Evolutionary conservation across 148 eudicot species (phyloP), one percentile per base, ranked within the genome.

Genomic region (Arctostaphylos glauca): DNA sequence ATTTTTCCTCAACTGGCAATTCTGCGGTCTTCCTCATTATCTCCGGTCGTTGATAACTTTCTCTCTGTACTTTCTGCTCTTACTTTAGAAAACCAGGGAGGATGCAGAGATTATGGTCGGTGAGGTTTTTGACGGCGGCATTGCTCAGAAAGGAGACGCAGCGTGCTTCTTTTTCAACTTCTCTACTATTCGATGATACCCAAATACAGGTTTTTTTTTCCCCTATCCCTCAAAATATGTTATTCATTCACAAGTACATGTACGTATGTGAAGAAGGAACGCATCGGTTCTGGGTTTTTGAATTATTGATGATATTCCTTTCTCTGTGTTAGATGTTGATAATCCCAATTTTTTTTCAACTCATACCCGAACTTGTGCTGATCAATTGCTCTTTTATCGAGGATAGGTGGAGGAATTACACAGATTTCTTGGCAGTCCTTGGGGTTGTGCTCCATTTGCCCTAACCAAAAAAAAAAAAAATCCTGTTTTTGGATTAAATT

Each of bases 181-280:
- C 95, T 25, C 90, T 93, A 4, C 95, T 96, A 21, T 90, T 94
- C 55, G 99, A 96, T 89, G 98, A 94, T 84, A 96, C 98, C 25
- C 97, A 92, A 74, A 90, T 78, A 10, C 99, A 96, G 99, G 99
- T 94, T 4, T n/a, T 4, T 23, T 31, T 25, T 12, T 73, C 19
- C 31, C 46, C 41, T 68, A 15, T 55, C 50, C 47, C 31, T 44
- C 41, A 5, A 43, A 15, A 3, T 64, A 3, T 64, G 38, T 31
- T 31, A 31, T 31, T 31, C 38, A 31, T 31, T 31, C 38, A 31
- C 38, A 31, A 31, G 38, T 31, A 31, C 38, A 31, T 31, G 38
- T 31, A 31, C 38, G 38, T 31, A 31, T 31, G 38, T 31, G 38
- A 0, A 31, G 38, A 31, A 31, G 38, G 38, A 31, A 31, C 38